Base-by-base conservation (phyloP, 495 filamentous ascomycete genomes). In the Aspergillus ostianus region DNA sequence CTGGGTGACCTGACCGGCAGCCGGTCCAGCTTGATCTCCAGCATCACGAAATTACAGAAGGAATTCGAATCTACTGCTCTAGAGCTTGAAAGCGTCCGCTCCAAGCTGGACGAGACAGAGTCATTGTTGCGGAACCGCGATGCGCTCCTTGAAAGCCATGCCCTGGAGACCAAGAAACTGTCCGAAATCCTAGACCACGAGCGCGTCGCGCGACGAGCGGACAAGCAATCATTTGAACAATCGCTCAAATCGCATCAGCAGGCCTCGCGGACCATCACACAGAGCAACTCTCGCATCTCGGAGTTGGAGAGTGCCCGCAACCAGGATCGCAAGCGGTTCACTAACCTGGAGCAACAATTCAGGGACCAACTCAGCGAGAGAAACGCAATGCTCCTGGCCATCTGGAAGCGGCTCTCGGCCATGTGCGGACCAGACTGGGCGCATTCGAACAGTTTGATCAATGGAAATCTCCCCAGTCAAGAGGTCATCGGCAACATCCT, bases 351-450 rank as follows among this genome's bases (percentile, higher is more conserved):
- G 70, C 77, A 84, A 54, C 84, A 85, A 59, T 90, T 87, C 77
- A 88, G 87, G 65, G 92, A 97, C 48, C 91, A 96, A 70, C 83
- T 98, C 36, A 82, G 79, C 17, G 94, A 98, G 71, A 89, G 94
- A 55, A 97, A 98, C 70, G 87, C 87, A 44, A 82, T 98, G 48
- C 84, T 97, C 27, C 83, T 95, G 13, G 80, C 84, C 15, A 79
- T 97, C 17, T 98, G 94, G 94, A 91, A 91, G 55, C 85, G 91
- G 27, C 80, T 98, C 15, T 90, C 89, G 3, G 77, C 86, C 9
- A 86, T 97, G 55, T 98, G 95, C 64, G 94, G 94, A 29, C 79
- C 83, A 0, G 94, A 98, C 67, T 98, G 94, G 94, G 85, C 89
- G 0, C 89, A 96, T 62, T 86, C 90, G 60, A 93, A 98, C 64